phyloP scores from a whole-genome alignment of 2,329 filamentous ascomycete species.

The Harringtonia aguacate region DNA sequence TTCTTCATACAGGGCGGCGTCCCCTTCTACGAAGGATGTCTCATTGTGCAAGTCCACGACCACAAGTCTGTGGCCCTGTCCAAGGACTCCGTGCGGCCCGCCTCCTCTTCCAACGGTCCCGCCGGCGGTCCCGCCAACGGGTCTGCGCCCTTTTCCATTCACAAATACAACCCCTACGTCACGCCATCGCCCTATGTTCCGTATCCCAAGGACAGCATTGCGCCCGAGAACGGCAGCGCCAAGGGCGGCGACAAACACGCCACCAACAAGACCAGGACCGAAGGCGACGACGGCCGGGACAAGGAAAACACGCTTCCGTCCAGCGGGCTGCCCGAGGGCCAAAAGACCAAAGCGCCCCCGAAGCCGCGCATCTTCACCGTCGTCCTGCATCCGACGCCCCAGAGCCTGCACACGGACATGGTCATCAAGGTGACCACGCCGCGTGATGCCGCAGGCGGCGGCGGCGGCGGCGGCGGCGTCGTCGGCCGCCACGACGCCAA shows the following conservation, averaged over 20 bases:
- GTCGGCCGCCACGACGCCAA: conserved; percentile 9
- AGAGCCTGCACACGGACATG: conserved; percentile 67
- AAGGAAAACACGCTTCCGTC: conserved; percentile 48
- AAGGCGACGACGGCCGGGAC: conserved; percentile 25
- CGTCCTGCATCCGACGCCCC: conserved; percentile 74
- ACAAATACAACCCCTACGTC: conserved; percentile 83
- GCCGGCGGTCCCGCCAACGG: conserved; percentile 54
- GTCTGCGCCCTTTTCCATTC: conserved; percentile 67
- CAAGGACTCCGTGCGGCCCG: conserved; percentile 46
- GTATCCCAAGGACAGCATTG: conserved; percentile 48
- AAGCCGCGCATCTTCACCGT: conserved; percentile 64
- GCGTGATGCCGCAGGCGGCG: conserved; percentile 21
- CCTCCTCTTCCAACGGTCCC: conserved; percentile 48
- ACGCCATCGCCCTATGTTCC: conserved; percentile 81
- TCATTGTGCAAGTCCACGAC: conserved; percentile 91
- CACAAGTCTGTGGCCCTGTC: conserved; percentile 56
- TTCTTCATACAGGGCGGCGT: conserved; percentile 64
- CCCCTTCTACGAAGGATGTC: conserved; percentile 83
- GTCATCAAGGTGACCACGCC: conserved; percentile 63
- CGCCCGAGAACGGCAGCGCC: conserved; percentile 9
- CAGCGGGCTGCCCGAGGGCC: conserved; percentile 32
- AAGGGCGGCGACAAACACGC: conserved; percentile 19
- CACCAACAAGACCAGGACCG: conserved; percentile 24
- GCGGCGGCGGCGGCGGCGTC: no score
- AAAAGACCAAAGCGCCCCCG: conserved; percentile 31